Evolutionary conservation across 139 green algal genomes (phyloP).

Genomic region (Dunaliella primolecta): DNA sequence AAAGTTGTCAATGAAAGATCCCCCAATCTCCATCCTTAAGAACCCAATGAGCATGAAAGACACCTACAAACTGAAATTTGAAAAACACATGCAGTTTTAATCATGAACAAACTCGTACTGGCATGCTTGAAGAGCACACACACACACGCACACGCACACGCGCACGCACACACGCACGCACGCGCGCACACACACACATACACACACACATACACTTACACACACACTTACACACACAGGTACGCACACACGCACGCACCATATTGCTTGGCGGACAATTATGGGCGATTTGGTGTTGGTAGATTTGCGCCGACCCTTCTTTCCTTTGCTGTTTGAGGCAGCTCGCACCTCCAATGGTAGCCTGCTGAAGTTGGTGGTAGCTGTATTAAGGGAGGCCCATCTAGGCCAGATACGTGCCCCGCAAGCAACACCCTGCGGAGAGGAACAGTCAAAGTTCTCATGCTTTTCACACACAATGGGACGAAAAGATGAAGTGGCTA

Average conservation of each 20-base stretch:
- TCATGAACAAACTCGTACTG: too few species aligned
- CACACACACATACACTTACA: not conserved
- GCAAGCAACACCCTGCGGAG: not conserved
- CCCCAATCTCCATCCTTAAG: not conserved
- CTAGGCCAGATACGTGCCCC: not conserved
- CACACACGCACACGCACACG: not conserved
- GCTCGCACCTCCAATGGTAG: not conserved
- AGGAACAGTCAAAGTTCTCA: too few species aligned
- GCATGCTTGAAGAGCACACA: not conserved
- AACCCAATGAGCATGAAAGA: not conserved
- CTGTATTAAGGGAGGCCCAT: not conserved
- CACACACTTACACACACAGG: not conserved
- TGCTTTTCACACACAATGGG: too few species aligned
- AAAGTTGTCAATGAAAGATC: not conserved
- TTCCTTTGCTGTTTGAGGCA: not conserved
- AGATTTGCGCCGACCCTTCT: not conserved
- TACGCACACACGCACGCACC: not conserved
- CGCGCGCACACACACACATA: not conserved
- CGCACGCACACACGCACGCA: not conserved
- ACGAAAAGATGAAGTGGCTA: too few species aligned
- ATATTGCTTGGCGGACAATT: not conserved
- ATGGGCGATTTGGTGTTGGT: not conserved
- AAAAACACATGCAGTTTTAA: too few species aligned
- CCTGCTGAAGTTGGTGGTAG: not conserved
- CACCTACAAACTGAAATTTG: not conserved